phyloP scores from a whole-genome alignment of 1,284 basidiomycete genomes.

The Sporisorium exsertum region DNA sequence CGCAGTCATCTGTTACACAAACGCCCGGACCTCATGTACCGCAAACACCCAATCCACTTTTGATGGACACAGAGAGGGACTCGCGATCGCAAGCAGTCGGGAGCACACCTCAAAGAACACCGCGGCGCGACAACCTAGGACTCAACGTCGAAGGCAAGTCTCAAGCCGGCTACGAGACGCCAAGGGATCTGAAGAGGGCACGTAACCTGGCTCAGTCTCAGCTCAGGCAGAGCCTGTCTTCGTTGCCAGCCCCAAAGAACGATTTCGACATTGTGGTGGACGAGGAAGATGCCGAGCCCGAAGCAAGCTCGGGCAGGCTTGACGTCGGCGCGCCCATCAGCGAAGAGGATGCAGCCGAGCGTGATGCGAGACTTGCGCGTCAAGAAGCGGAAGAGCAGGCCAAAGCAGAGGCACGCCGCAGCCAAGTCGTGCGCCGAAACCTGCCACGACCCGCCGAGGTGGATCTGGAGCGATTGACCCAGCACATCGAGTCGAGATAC shows the following conservation, averaged over 20 bases:
- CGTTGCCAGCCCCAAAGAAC: slow-evolving; percentile 91
- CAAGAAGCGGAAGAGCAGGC: slow-evolving; percentile 80
- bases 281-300: slow-evolving; percentile 54
- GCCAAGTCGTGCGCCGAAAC: slow-evolving; percentile 82
- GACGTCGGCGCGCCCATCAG: slow-evolving; percentile 23
- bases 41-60: slow-evolving; percentile 94
- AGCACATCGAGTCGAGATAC: slow-evolving; percentile 60
- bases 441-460: slow-evolving; percentile 89
- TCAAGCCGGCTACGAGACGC: slow-evolving; percentile 45
- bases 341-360: slow-evolving; percentile 83
- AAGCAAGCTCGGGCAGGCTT: slow-evolving; percentile 3
- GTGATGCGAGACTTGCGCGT: slow-evolving; percentile 82
- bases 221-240: slow-evolving; percentile 83
- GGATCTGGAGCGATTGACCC: slow-evolving; percentile 77
- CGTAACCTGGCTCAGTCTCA: slow-evolving; percentile 69
- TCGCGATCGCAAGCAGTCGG: slow-evolving; percentile 14
- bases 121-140: slow-evolving; percentile 87
- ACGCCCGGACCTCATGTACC: slow-evolving; percentile 71
- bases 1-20: slow-evolving; percentile 3
- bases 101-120: slow-evolving; percentile 85
- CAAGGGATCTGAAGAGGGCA: slow-evolving; percentile 48
- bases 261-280: slow-evolving; percentile 96
- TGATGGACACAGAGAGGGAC: slow-evolving; percentile 71
- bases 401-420: slow-evolving; percentile 78
- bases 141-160: slow-evolving; percentile 76